Percentiles rank a stretch among this genome's conserved stretches.
Conservation (phyloP, 768 basidiomycete genomes). For the Mycena galopus region DNA sequence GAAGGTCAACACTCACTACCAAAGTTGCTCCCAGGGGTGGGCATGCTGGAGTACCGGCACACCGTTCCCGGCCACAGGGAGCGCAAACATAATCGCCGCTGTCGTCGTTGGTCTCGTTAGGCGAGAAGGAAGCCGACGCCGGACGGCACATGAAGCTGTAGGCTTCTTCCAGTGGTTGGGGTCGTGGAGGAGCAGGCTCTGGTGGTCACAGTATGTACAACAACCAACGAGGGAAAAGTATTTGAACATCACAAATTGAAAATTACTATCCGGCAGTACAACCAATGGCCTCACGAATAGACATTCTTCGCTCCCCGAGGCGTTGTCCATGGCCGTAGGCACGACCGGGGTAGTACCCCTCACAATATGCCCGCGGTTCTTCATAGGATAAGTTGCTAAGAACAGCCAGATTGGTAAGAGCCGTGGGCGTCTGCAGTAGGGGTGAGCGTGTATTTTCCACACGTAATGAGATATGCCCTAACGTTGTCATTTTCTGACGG, state of each 20-base stretch:
- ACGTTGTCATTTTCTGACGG: slow-evolving; percentile 12
- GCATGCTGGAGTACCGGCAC: no score
- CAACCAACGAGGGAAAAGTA: slow-evolving; percentile 1
- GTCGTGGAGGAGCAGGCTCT: not conserved
- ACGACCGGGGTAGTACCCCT: slow-evolving; percentile 10
- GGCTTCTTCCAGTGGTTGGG: not conserved
- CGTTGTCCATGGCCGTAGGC: slow-evolving; percentile 13
- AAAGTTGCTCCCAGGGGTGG: no score
- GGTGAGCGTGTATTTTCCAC: slow-evolving; percentile 5
- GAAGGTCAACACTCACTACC: no score
- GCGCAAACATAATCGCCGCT: no score
- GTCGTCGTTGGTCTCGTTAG: no score
- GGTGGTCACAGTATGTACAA: not conserved
- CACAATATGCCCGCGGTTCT: slow-evolving; percentile 16
- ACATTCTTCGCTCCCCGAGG: slow-evolving; percentile 9
- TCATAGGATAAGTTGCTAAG: slow-evolving; percentile 6
- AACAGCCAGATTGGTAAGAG: slow-evolving; percentile 3
- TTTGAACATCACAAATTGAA: slow-evolving; percentile 8
- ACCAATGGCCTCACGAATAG: slow-evolving; percentile 18
- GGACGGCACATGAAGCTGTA: not conserved
- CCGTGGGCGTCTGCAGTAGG: slow-evolving; percentile 12
- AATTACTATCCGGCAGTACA: slow-evolving; percentile 6
- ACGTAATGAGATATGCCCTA: not conserved
- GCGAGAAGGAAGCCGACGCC: not conserved
- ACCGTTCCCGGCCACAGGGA: no score